A percentile compares a stretch with the other conserved stretches of the same genome.
Evolutionary conservation across 2,329 filamentous ascomycete species (phyloP).

Genomic region (Davidsoniella eucalypti): DNA sequence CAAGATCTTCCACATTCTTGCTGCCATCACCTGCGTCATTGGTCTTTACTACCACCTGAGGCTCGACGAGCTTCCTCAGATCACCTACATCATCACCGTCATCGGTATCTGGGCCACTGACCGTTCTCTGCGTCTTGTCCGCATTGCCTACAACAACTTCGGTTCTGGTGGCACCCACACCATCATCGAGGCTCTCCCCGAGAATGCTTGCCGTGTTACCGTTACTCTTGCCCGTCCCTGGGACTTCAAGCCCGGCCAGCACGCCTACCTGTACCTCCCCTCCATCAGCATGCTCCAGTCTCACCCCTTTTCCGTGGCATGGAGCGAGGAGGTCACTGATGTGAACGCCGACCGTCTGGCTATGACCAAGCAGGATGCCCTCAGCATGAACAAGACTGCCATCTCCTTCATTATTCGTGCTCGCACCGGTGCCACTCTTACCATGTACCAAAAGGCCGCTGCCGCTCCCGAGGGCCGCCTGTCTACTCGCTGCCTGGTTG

Average conservation of each 20-base stretch:
- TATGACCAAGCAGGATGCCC: slow-evolving; percentile 41
- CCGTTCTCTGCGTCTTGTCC: slow-evolving; percentile 40
- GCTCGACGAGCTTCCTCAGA: slow-evolving; percentile 35
- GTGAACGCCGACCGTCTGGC: slow-evolving; percentile 36
- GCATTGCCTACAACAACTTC: slow-evolving; percentile 48
- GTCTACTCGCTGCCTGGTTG: slow-evolving; percentile 48
- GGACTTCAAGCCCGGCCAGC: slow-evolving; percentile 58
- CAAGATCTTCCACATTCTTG: slow-evolving; percentile 52
- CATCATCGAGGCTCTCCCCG: slow-evolving; percentile 58
- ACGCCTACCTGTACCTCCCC: slow-evolving; percentile 67
- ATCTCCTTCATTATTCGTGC: slow-evolving; percentile 60
- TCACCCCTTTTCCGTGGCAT: slow-evolving; percentile 65
- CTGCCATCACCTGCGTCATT: slow-evolving; percentile 41
- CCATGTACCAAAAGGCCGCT: slow-evolving; percentile 50
- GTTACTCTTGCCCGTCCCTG: slow-evolving; percentile 62
- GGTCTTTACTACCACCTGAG: slow-evolving; percentile 52
- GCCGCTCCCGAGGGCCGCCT: slow-evolving; percentile 44
- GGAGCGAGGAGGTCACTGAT: slow-evolving; percentile 50
- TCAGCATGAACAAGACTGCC: slow-evolving; percentile 42
- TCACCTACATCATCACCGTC: slow-evolving; percentile 42
- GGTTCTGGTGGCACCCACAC: slow-evolving; percentile 50
- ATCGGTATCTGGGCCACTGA: slow-evolving; percentile 54
- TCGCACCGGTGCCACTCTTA: slow-evolving; percentile 56
- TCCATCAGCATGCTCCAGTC: slow-evolving; percentile 55
- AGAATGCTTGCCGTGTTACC: slow-evolving; percentile 57